Evolutionary conservation across 2,329 filamentous ascomycete genomes (phyloP), one percentile per base, ranked within the genome.

Genomic region (Dendrostoma leiphaemia): DNA sequence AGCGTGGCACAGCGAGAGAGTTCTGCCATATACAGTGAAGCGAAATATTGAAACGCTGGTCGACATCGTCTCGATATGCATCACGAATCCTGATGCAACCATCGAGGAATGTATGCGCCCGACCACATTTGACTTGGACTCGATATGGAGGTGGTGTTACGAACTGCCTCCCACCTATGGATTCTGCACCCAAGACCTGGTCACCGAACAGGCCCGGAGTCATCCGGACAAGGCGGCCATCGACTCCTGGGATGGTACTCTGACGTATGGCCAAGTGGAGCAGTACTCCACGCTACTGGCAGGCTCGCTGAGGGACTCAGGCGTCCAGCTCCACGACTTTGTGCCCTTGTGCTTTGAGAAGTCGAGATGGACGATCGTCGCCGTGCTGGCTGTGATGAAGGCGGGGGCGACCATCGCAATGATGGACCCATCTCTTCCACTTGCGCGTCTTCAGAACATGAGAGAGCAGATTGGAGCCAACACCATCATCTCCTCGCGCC

Each of bases 81-180:
- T 73, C 21, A 59, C 64, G 10, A 64, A 63, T 31, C 65, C 64
- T 1, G 52, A 62, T 1, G 51, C 56, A 5, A 55, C 69, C 4
- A 61, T 77, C 15, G 58, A 69, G 53, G 58, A 67, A 15, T 65
- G 61, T 38, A 59, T 75, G 34, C 60, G 61, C 1, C 69, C 70
- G 9, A 64, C 62, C 54, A 61, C 71, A 17, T 48, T 54, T 24
- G 54, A 57, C 17, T n/a, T 57, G 31, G 54, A 54, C 15, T 64
- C 74, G 21, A 70, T 80, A 40, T 80, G 78, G 77, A 62, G 63
- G 3, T 78, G 76, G 74, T 80, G 79, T 43, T 64, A 73, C 26
- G 56, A 67, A 2, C 57, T 79, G 2, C 76, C 76, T 19, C 71
- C 73, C 2, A 67, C 69, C 1, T 66, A 73, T 50, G 64, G 70